Percentiles rank a stretch among this genome's conserved stretches.
phyloP scores from a whole-genome alignment of 148 eudicot species.

The Heliamphora exappendiculata region DNA sequence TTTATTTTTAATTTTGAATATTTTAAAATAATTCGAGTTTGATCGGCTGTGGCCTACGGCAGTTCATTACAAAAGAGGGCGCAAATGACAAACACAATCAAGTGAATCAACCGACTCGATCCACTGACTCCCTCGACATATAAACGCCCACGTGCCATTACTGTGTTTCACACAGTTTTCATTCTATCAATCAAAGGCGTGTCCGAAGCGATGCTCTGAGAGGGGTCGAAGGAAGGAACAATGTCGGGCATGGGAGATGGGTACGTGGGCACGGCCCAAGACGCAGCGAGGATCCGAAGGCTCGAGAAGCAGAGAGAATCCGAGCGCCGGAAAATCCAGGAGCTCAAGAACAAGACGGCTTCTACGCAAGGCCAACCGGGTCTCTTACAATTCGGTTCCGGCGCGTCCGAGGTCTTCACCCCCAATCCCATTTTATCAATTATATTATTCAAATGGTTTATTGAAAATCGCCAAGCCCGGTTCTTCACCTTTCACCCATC shows the following conservation, averaged over 20 bases:
- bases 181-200: background rate
- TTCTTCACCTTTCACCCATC: background rate
- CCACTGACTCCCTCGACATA: too few relatives aligned
- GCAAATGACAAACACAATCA: too few relatives aligned
- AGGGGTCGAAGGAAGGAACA: constrained; percentile 10
- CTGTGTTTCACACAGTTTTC: background rate
- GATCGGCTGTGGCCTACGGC: too few relatives aligned
- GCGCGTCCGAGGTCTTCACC: constrained; percentile 69
- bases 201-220: background rate
- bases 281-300: constrained; percentile 83
- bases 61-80: too few relatives aligned
- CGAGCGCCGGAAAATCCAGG: constrained; percentile 81
- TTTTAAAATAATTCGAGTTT: too few relatives aligned
- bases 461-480: background rate
- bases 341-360: constrained; percentile 74
- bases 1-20: too few relatives aligned
- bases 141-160: too few relatives aligned
- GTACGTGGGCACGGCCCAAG: constrained; percentile 94
- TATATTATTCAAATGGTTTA: background rate
- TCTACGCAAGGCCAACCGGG: constrained; percentile 73
- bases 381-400: constrained; percentile 94
- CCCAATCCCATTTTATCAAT: background rate
- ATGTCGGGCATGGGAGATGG: constrained; percentile 99
- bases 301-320: constrained; percentile 96
- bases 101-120: too few relatives aligned